Conservation (phyloP, 1,139 yeast species). For the Protomyces lactucae-debilis region DNA sequence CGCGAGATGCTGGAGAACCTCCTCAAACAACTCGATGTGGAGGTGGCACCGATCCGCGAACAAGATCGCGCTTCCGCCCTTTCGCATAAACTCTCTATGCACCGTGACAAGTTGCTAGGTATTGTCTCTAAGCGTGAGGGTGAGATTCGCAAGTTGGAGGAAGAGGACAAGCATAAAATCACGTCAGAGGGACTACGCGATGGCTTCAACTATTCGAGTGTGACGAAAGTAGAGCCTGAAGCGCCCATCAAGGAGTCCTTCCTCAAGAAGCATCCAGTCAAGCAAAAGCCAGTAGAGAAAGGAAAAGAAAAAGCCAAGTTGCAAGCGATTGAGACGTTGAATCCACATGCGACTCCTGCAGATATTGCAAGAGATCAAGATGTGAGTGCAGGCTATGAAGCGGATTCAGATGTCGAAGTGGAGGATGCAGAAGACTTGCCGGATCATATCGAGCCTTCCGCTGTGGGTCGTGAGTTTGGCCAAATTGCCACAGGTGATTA, state of each 20-base stretch:
- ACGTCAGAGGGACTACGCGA: slow-evolving; percentile 88
- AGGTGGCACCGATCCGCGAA: slow-evolving; percentile 46
- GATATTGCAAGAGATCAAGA: slow-evolving; percentile 29
- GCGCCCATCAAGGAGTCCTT: slow-evolving; percentile 30
- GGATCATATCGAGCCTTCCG: slow-evolving; percentile 49
- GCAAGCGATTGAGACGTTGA: slow-evolving; percentile 42
- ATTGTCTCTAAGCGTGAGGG: slow-evolving; percentile 56
- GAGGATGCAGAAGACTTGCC: slow-evolving; percentile 33
- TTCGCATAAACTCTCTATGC: slow-evolving; percentile 37
- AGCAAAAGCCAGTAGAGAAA: slow-evolving; percentile 8
- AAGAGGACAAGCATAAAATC: slow-evolving; percentile 69
- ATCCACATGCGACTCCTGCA: slow-evolving; percentile 33
- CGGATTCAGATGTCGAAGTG: slow-evolving; percentile 14
- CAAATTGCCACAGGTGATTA: slow-evolving; percentile 51
- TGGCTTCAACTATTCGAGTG: slow-evolving; percentile 83
- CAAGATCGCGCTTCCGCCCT: slow-evolving; percentile 34
- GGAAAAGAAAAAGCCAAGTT: slow-evolving; percentile 1
- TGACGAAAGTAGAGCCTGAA: slow-evolving; percentile 49
- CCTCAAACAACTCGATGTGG: slow-evolving; percentile 59
- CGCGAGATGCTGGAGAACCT: slow-evolving; percentile 91
- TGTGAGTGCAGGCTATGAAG: slow-evolving; percentile 23
- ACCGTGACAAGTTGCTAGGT: slow-evolving; percentile 38
- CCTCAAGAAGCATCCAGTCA: slow-evolving; percentile 19
- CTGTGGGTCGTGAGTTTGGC: slow-evolving; percentile 65
- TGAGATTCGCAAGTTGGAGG: slow-evolving; percentile 61